A percentile compares a stretch with the other conserved stretches of the same genome.
Conservation (phyloP, 2,329 filamentous ascomycete genomes). For the Pseudogymnoascus sp. region DNA sequence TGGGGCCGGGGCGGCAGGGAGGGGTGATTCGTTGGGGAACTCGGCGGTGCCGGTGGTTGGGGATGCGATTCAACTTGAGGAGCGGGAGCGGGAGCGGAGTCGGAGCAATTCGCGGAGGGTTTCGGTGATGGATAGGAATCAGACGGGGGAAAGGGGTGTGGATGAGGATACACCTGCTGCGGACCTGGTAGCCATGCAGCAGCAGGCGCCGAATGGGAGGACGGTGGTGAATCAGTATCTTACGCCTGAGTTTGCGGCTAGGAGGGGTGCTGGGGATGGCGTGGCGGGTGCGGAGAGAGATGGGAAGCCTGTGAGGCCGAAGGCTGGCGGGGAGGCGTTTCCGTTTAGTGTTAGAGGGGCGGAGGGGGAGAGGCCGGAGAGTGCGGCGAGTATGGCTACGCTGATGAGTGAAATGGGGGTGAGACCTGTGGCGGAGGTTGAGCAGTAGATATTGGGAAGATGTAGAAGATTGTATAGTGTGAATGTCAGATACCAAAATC, state of each 20-base stretch:
- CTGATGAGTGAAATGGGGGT: slow-evolving; percentile 38
- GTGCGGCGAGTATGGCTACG: slow-evolving; percentile 66
- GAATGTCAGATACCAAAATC: not conserved
- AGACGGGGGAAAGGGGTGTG: slow-evolving; percentile 34
- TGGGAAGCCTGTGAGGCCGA: slow-evolving; percentile 46
- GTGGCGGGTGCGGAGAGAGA: not conserved
- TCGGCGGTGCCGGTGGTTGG: not conserved
- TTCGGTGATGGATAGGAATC: slow-evolving; percentile 47
- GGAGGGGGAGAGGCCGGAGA: slow-evolving; percentile 33
- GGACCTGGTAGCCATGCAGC: slow-evolving; percentile 37
- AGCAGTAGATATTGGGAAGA: not conserved
- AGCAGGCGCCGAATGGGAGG: slow-evolving; percentile 36
- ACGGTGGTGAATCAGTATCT: slow-evolving; percentile 20
- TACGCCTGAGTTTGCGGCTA: slow-evolving; percentile 20
- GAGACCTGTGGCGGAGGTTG: slow-evolving; percentile 16
- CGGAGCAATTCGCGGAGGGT: slow-evolving; percentile 40
- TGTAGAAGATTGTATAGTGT: not conserved
- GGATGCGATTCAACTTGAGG: slow-evolving; percentile 16
- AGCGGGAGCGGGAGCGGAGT: slow-evolving; percentile 20
- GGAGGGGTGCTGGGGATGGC: not conserved
- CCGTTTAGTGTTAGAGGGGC: slow-evolving; percentile 59
- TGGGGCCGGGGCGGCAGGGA: slow-evolving; percentile 36
- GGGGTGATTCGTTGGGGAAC: slow-evolving; percentile 21
- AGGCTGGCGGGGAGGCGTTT: slow-evolving; percentile 62
- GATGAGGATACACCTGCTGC: slow-evolving; percentile 40